Evolutionary conservation across 345 rosid genomes (phyloP).

Genomic region (Streptanthus diversifolius): DNA sequence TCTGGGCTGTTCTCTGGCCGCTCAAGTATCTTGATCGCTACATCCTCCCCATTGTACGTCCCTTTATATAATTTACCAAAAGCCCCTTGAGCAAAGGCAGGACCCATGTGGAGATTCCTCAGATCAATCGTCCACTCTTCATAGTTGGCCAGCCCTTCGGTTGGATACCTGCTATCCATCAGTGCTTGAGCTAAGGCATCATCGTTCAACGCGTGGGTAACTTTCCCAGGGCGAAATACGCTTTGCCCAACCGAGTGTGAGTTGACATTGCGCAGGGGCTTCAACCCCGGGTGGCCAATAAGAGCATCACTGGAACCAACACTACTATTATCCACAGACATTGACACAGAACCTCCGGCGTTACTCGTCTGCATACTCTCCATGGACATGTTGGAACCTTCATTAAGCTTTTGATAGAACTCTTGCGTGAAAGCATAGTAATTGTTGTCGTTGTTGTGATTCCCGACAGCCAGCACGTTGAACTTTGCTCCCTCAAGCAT

Average conservation of each 20-base stretch:
- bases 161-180: slow-evolving; percentile 48
- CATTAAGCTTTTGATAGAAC: slow-evolving; percentile 55
- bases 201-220: slow-evolving; percentile 42
- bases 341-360: slow-evolving; percentile 56
- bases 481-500: neutral
- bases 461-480: neutral
- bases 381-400: slow-evolving; percentile 50
- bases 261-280: slow-evolving; percentile 35
- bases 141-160: slow-evolving; percentile 44
- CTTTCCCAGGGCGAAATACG: slow-evolving; percentile 44
- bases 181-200: slow-evolving; percentile 53
- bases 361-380: slow-evolving; percentile 53
- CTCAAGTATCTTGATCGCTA: slow-evolving; percentile 43
- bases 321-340: slow-evolving; percentile 62
- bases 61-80: slow-evolving; percentile 53
- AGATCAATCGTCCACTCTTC: slow-evolving; percentile 62
- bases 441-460: slow-evolving; percentile 26
- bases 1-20: slow-evolving; percentile 33
- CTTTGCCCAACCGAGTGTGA: slow-evolving; percentile 47
- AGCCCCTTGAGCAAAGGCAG: slow-evolving; percentile 61
- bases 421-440: slow-evolving; percentile 49
- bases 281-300: slow-evolving; percentile 54
- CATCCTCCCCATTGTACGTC: slow-evolving; percentile 39
- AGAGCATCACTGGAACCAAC: slow-evolving; percentile 60
- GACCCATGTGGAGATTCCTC: slow-evolving; percentile 49